These are phyloP conservation scores for Rhodamnia rubescens DNA, from an alignment of 345 rosid genomes.

Conservation along the genomic window DNA sequence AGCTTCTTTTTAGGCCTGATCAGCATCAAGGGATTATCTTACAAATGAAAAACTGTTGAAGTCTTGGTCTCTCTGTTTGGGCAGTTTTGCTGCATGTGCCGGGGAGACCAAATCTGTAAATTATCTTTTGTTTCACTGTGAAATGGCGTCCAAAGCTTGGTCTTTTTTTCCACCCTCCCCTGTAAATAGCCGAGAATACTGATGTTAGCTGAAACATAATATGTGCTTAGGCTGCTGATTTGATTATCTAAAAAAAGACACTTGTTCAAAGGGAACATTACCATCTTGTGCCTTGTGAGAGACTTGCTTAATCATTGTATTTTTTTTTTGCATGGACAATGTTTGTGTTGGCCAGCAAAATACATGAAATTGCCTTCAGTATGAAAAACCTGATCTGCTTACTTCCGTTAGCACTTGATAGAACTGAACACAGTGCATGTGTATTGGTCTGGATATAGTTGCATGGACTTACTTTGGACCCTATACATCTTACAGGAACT, in stretches of 20 bases:
- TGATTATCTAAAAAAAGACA: not conserved
- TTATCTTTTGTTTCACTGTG: not conserved
- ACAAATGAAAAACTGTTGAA: not conserved
- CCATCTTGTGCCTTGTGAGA: not conserved
- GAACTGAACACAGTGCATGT: not conserved
- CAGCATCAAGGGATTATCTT: not conserved
- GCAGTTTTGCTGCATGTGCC: not conserved
- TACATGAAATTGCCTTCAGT: not conserved
- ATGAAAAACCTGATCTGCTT: not conserved
- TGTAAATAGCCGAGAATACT: not conserved
- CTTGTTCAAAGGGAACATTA: not conserved
- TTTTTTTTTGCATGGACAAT: not conserved
- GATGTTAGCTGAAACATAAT: not conserved
- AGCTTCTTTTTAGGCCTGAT: not conserved
- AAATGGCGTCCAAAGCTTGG: not conserved
- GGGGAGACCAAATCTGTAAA: not conserved
- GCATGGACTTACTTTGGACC: not conserved
- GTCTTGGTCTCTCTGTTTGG: not conserved
- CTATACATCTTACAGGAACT: constrained; percentile 45
- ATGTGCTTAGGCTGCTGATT: not conserved
- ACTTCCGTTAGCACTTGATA: not conserved
- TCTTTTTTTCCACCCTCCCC: too few species aligned
- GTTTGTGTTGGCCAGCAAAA: not conserved
- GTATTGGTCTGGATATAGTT: not conserved
- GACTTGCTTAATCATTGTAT: not conserved